phyloP scores from a whole-genome alignment of 2,329 filamentous ascomycete species.

The Rhynchosporium secalis region DNA sequence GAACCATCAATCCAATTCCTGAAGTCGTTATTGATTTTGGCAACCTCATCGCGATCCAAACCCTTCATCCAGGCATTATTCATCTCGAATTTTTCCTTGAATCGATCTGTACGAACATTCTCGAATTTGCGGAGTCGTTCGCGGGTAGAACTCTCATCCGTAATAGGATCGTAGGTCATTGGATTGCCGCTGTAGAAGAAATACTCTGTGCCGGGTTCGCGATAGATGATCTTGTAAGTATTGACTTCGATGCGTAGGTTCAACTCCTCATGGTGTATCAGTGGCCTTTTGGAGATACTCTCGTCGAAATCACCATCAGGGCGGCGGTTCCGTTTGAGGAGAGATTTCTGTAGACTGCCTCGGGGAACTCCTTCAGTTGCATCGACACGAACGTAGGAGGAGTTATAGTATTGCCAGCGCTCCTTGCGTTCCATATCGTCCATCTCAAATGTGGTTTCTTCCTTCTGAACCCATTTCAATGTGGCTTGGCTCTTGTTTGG shows the following conservation, averaged over 20 bases:
- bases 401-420: slow-evolving; percentile 93
- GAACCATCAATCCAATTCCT: slow-evolving; percentile 47
- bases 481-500: slow-evolving; percentile 68
- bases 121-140: slow-evolving; percentile 40
- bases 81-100: slow-evolving; percentile 53
- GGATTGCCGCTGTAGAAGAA: slow-evolving; percentile 57
- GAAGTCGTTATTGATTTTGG: slow-evolving; percentile 48
- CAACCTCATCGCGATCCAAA: slow-evolving; percentile 50
- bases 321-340: slow-evolving; percentile 67
- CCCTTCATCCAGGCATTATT: slow-evolving; percentile 53
- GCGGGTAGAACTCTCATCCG: slow-evolving; percentile 36
- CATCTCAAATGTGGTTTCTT: slow-evolving; percentile 78
- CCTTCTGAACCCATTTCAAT: slow-evolving; percentile 68
- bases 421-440: slow-evolving; percentile 84
- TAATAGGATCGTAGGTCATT: slow-evolving; percentile 42
- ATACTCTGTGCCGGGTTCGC: slow-evolving; percentile 68
- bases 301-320: slow-evolving; percentile 64
- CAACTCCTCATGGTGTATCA: slow-evolving; percentile 66
- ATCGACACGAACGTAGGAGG: slow-evolving; percentile 84
- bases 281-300: slow-evolving; percentile 58
- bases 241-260: slow-evolving; percentile 74
- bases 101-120: slow-evolving; percentile 44
- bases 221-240: slow-evolving; percentile 78
- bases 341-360: slow-evolving; percentile 64
- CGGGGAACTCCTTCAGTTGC: slow-evolving; percentile 78